A percentile compares a stretch with the other conserved stretches of the same genome.
phyloP scores from a whole-genome alignment of 768 basidiomycete genomes.

The Baorangia bicolor region DNA sequence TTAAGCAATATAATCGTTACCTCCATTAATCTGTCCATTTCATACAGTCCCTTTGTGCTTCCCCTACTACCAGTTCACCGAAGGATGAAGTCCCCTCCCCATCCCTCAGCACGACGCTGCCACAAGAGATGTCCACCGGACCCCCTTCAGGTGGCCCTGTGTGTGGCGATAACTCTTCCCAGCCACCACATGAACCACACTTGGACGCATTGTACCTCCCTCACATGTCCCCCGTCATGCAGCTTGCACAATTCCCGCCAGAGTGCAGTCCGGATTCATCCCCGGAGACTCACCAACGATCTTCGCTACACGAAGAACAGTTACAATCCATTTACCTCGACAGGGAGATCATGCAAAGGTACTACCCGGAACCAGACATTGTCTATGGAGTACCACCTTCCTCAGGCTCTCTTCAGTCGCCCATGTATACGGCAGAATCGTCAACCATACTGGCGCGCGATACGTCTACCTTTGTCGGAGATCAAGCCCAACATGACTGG shows the following conservation, averaged over 20 bases:
- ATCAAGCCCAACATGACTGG: slow-evolving; percentile 16
- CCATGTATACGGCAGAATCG: slow-evolving; percentile 22
- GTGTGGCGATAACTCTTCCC: slow-evolving; percentile 7
- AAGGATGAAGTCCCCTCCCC: slow-evolving; percentile 27
- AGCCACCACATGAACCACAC: slow-evolving; percentile 11
- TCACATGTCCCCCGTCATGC: slow-evolving; percentile 18
- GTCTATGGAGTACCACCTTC: slow-evolving; percentile 12
- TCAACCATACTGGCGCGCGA: slow-evolving; percentile 8
- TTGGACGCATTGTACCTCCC: slow-evolving; percentile 22
- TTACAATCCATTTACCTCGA: slow-evolving; percentile 24
- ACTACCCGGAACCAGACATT: slow-evolving; percentile 18
- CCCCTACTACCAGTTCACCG: slow-evolving; percentile 31
- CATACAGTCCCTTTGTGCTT: slow-evolving; percentile 47
- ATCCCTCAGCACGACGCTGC: slow-evolving; percentile 31
- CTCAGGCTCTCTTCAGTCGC: slow-evolving; percentile 6
- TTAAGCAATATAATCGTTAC: slow-evolving; percentile 8
- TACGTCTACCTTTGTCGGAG: slow-evolving; percentile 15
- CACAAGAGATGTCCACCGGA: neutral
- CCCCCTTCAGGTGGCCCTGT: slow-evolving; percentile 20
- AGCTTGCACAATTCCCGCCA: slow-evolving; percentile 18
- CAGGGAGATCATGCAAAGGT: slow-evolving; percentile 21
- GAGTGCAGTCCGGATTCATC: slow-evolving; percentile 14
- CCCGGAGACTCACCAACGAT: slow-evolving; percentile 10
- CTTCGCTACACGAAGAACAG: slow-evolving; percentile 23
- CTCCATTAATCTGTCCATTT: slow-evolving; percentile 1